Base-by-base conservation (phyloP, 106 monocot genomes). In the Iris macrosiphon region DNA sequence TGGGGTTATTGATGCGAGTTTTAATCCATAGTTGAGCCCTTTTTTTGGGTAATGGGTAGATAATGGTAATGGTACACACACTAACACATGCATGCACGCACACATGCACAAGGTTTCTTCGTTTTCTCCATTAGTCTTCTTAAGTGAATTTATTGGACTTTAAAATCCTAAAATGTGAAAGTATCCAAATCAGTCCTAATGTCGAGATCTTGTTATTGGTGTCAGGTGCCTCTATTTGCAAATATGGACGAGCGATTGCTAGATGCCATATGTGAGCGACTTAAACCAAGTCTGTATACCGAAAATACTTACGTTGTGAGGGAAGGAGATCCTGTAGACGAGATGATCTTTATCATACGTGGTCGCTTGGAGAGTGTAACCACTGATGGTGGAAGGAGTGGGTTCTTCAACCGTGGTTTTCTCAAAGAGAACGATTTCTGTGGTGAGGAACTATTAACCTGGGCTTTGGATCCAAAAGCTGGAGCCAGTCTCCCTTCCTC, bases 281-380 rank as follows among this genome's bases (percentile, higher is more conserved):
- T 88, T 21, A 88, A 79, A 61, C 83, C 83, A 16, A 79, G 52
- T 13, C 62, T 88, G 14, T 88, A 76, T 60, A 88, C 79, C 1
- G 73, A 76, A 34, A 66, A 43, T 7, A 73, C 75, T 7, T 83
- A 67, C 60, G 69, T 88, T 31, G 58, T 83, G 6, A 66, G 79
- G 49, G 88, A 88, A 67, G 88, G 83, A n/a, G 88, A 88, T 42
- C 82, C 88, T 3, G 88, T 88, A 15, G 88, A 83, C 7, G 88
- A 88, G 57, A 88, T 88, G 82, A 61, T 79, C 34, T 88, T 88
- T 46, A 79, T 88, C 13, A 69, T 88, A 12, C 88, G 76, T 4
- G 88, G 88, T 6, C 63, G 62, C 7, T 32, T 88, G 32, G 82
- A 88, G 46, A 88, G 88, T 54, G 69, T 76, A 23, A 88, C 88